Percentiles rank a stretch among this genome's conserved stretches.
Conservation (phyloP, 2,329 filamentous ascomycete species). For the Trichoderma simmonsii region DNA sequence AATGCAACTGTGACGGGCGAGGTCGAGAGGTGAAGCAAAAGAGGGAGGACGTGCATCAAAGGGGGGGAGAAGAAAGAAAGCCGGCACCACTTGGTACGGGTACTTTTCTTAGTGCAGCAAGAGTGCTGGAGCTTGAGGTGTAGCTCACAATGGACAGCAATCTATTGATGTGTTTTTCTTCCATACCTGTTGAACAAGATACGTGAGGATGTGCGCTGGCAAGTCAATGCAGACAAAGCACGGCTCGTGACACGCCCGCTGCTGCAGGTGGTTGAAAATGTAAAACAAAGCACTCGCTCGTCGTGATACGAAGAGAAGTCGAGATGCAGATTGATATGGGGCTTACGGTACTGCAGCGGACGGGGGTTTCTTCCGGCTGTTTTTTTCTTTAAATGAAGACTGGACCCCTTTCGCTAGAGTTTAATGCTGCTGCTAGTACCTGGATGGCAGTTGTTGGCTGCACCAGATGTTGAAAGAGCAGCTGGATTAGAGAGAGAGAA, state of each 20-base stretch:
- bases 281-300: background rate
- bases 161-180: background rate
- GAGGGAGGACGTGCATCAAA: background rate
- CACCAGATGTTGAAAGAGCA: background rate
- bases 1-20: background rate
- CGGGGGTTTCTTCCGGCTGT: background rate
- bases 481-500: background rate
- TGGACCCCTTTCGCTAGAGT: background rate
- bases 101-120: background rate
- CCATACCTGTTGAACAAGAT: background rate
- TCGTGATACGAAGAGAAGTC: background rate
- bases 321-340: background rate
- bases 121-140: background rate
- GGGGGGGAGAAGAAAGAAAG: background rate
- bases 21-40: background rate
- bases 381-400: background rate
- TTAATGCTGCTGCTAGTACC: background rate
- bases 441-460: background rate
- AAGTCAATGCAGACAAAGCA: constrained; percentile 8
- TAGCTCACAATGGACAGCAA: background rate
- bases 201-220: background rate
- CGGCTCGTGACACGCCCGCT: constrained; percentile 7
- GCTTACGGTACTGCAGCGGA: background rate
- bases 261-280: background rate
- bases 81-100: background rate